Evolutionary conservation across 495 filamentous ascomycete genomes (phyloP).

Genomic region (Bryoglossum gracile): DNA sequence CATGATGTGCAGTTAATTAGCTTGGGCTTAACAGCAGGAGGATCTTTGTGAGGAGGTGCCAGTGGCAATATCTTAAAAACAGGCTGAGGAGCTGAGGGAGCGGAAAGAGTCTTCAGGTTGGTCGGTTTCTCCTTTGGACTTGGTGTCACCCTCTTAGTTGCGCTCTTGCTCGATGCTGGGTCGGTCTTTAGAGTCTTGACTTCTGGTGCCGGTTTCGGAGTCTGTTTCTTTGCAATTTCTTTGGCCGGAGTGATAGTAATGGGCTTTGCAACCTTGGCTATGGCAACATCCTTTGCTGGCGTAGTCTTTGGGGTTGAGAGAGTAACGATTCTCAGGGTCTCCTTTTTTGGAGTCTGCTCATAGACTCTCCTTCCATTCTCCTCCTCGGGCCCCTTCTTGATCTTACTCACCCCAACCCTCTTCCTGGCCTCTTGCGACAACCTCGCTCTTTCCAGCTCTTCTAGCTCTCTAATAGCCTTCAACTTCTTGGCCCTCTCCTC

Average conservation of each 20-base stretch:
- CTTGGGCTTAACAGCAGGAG: neutral
- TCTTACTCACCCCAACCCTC: neutral
- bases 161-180: too few relatives aligned
- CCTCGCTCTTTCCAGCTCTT: neutral
- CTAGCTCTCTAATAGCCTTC: neutral
- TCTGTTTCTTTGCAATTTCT: too few relatives aligned
- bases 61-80: too few relatives aligned
- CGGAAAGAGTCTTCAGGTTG: too few relatives aligned
- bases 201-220: too few relatives aligned
- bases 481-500: neutral
- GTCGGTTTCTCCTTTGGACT: too few relatives aligned
- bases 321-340: neutral
- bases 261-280: too few relatives aligned
- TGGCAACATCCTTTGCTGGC: neutral
- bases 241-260: too few relatives aligned
- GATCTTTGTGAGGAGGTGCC: too few relatives aligned
- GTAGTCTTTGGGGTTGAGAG: neutral
- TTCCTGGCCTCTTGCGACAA: neutral
- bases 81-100: neutral
- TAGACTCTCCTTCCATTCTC: neutral
- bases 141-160: too few relatives aligned
- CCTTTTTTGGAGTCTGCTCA: neutral
- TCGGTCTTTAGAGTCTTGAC: too few relatives aligned
- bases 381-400: neutral
- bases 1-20: constrained; percentile 7